Conservation (phyloP, 2,329 filamentous ascomycete species). For the Colletotrichum neosansevieriae region DNA sequence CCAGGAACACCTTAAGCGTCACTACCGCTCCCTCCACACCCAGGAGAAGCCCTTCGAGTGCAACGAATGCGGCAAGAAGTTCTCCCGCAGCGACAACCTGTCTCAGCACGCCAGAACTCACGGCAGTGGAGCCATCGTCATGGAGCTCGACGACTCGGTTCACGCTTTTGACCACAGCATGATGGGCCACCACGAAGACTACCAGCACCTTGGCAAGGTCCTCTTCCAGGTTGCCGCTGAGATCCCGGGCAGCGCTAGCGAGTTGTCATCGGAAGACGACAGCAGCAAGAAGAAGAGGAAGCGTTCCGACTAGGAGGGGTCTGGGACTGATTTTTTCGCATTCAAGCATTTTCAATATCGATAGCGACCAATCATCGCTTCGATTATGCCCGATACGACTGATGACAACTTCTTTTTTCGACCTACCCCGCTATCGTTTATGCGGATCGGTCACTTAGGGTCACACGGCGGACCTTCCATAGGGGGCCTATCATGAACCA, state of each 20-base stretch:
- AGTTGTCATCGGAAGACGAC: slow-evolving; percentile 67
- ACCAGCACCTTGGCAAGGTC: slow-evolving; percentile 77
- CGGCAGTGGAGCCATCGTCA: slow-evolving; percentile 87
- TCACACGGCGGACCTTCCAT: slow-evolving; percentile 28
- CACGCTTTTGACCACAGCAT: slow-evolving; percentile 57
- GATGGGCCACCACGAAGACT: slow-evolving; percentile 66
- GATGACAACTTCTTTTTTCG: slow-evolving; percentile 42
- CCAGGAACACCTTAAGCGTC: slow-evolving; percentile 98
- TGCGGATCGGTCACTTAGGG: slow-evolving; percentile 49
- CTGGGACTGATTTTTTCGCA: slow-evolving; percentile 34
- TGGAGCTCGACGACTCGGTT: slow-evolving; percentile 81
- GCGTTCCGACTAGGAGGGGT: slow-evolving; percentile 70
- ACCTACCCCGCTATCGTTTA: slow-evolving; percentile 41
- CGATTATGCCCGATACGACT: slow-evolving; percentile 50
- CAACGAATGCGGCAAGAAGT: slow-evolving; percentile 98
- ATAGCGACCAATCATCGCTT: slow-evolving; percentile 38
- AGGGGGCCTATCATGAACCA: slow-evolving; percentile 29
- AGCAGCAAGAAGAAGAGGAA: slow-evolving; percentile 80
- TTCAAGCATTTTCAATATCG: slow-evolving; percentile 33
- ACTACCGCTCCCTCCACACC: slow-evolving; percentile 98
- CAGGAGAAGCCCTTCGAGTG: slow-evolving; percentile 99
- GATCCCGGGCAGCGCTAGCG: slow-evolving; percentile 74
- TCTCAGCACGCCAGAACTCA: slow-evolving; percentile 96
- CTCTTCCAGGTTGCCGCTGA: slow-evolving; percentile 85
- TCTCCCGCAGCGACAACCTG: slow-evolving; percentile 97